Evolutionary conservation across 192 early-diverging fungal genomes (phyloP).

Genomic region (Polychytrium aggregatum): DNA sequence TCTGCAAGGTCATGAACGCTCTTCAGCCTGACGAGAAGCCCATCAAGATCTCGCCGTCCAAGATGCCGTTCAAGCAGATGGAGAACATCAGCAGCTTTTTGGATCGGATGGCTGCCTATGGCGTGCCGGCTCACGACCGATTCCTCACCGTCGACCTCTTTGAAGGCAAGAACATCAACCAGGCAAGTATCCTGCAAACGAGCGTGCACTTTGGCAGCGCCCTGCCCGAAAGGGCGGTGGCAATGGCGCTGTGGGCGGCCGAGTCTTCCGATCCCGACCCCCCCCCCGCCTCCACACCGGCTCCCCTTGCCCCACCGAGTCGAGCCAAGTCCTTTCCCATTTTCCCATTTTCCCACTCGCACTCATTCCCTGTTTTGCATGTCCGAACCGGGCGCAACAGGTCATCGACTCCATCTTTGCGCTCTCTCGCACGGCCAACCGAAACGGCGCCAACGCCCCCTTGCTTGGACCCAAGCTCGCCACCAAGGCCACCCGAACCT

Average conservation of each 20-base stretch:
- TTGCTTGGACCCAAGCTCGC: constrained; percentile 55
- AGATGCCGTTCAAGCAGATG: constrained; percentile 31
- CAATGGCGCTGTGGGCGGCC: too few relatives aligned
- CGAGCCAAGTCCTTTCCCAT: too few relatives aligned
- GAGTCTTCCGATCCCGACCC: too few relatives aligned
- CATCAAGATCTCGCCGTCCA: constrained; percentile 15
- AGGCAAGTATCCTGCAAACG: too few relatives aligned
- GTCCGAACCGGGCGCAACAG: neutral
- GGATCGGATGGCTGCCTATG: constrained; percentile 14
- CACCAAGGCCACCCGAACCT: constrained; percentile 6
- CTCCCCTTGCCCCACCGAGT: too few relatives aligned
- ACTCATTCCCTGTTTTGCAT: too few relatives aligned
- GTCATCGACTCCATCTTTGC: constrained; percentile 55
- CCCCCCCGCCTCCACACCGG: too few relatives aligned
- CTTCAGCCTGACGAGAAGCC: constrained; percentile 4
- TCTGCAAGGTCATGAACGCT: constrained; percentile 39
- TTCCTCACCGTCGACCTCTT: constrained; percentile 69
- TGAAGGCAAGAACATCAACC: constrained; percentile 57
- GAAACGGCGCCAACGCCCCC: constrained; percentile 28
- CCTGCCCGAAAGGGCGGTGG: too few relatives aligned
- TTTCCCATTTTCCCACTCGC: too few relatives aligned
- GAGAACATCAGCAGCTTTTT: constrained; percentile 26
- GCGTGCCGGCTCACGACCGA: constrained; percentile 51
- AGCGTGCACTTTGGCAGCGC: too few relatives aligned
- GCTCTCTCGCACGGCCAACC: constrained; percentile 52